These are phyloP conservation scores for Aureobasidium zeae DNA, from an alignment of 2,329 filamentous ascomycete species.

Conservation along the genomic window DNA sequence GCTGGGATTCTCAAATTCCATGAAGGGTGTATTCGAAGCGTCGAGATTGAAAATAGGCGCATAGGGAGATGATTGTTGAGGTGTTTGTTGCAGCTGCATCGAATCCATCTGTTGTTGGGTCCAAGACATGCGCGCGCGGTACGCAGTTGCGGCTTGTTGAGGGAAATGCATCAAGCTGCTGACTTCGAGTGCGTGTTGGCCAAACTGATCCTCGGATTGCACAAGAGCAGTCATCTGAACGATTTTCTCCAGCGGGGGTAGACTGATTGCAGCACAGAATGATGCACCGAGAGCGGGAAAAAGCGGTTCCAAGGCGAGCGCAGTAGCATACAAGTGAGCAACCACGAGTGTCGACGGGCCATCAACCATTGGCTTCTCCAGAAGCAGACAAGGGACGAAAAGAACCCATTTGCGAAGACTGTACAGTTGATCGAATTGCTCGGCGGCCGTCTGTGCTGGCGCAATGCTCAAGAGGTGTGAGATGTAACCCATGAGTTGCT, in stretches of 20 bases:
- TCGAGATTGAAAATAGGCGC: slow-evolving; percentile 32
- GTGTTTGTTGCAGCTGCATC: slow-evolving; percentile 24
- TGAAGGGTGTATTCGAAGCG: slow-evolving; percentile 28
- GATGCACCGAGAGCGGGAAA: slow-evolving; percentile 86
- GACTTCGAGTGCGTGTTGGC: slow-evolving; percentile 35
- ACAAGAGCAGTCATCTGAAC: slow-evolving; percentile 63
- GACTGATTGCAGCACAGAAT: slow-evolving; percentile 60
- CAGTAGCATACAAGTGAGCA: slow-evolving; percentile 84
- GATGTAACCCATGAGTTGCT: slow-evolving; percentile 40
- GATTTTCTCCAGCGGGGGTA: slow-evolving; percentile 79
- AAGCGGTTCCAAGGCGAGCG: slow-evolving; percentile 77
- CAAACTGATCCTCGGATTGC: slow-evolving; percentile 38
- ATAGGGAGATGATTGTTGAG: slow-evolving; percentile 30
- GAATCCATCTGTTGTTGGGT: slow-evolving; percentile 29
- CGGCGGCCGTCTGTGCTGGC: slow-evolving; percentile 49
- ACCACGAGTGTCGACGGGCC: slow-evolving; percentile 73
- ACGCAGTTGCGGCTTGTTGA: slow-evolving; percentile 34
- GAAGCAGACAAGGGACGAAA: slow-evolving; percentile 80
- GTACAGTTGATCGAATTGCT: slow-evolving; percentile 85
- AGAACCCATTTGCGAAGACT: slow-evolving; percentile 87
- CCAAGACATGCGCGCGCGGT: slow-evolving; percentile 35
- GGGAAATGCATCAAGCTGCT: slow-evolving; percentile 40
- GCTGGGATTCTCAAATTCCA: slow-evolving; percentile 37
- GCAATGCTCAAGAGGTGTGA: slow-evolving; percentile 35
- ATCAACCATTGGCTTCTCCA: slow-evolving; percentile 67